Evolutionary conservation across 2,329 filamentous ascomycete genomes (phyloP).

Genomic region (Fusarium sp.): DNA sequence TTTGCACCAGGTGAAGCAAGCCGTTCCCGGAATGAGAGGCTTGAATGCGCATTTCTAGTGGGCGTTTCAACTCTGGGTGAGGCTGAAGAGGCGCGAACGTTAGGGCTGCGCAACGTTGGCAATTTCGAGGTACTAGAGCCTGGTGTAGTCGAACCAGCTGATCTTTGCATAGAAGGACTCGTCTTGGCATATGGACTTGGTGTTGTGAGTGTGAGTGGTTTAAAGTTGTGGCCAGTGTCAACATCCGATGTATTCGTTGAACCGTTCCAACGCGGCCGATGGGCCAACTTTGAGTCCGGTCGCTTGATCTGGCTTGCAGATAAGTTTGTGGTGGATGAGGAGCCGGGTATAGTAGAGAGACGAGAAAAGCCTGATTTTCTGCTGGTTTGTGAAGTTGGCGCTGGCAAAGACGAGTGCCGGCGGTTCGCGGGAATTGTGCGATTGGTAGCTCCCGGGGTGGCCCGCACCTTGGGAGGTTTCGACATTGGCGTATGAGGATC

Average conservation of each 20-base stretch:
- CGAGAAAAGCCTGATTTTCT: constrained; percentile 59
- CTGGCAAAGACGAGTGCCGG: constrained; percentile 63
- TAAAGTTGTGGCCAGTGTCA: constrained; percentile 77
- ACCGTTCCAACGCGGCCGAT: constrained; percentile 78
- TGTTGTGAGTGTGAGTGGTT: constrained; percentile 69
- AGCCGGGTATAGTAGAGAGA: constrained; percentile 61
- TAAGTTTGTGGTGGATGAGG: constrained; percentile 61
- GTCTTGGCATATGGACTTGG: constrained; percentile 68
- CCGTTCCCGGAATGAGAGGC: constrained; percentile 67
- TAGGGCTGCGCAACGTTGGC: constrained; percentile 62
- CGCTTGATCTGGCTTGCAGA: constrained; percentile 58
- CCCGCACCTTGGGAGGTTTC: constrained; percentile 60
- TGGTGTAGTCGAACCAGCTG: constrained; percentile 58
- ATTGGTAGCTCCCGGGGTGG: constrained; percentile 61
- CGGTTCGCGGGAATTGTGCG: constrained; percentile 60
- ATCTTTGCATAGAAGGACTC: constrained; percentile 57
- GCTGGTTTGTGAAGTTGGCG: constrained; percentile 55
- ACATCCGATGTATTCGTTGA: constrained; percentile 73
- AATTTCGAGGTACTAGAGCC: constrained; percentile 60
- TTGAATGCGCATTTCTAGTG: constrained; percentile 57
- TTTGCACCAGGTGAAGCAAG: constrained; percentile 63
- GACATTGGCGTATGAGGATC: constrained; percentile 60
- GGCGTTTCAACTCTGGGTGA: constrained; percentile 62
- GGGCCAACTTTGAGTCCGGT: constrained; percentile 60
- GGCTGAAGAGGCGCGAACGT: constrained; percentile 60